A percentile compares a stretch with the other conserved stretches of the same genome.
phyloP scores from a whole-genome alignment of 2,329 filamentous ascomycete species.

The Diaporthe citri region DNA sequence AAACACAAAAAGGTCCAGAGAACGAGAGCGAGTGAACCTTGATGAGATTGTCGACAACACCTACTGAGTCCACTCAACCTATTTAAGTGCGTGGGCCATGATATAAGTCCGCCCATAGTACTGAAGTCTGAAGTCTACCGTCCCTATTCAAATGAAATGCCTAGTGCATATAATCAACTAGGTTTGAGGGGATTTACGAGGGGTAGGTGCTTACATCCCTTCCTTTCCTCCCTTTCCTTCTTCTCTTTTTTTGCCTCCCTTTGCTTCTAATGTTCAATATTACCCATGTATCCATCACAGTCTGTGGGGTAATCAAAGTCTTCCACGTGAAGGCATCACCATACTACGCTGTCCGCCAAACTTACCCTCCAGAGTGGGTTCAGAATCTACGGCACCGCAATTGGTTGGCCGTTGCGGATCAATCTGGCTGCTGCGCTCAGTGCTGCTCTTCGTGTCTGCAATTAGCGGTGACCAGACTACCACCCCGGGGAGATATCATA shows the following conservation, averaged over 20 bases:
- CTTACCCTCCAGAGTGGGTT: background rate
- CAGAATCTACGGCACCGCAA: background rate
- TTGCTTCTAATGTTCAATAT: background rate
- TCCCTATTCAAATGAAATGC: background rate
- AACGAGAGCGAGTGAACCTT: background rate
- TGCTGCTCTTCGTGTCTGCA: constrained; percentile 10
- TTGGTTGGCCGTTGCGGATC: constrained; percentile 10
- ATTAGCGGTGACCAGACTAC: background rate
- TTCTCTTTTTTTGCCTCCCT: background rate
- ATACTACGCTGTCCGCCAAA: background rate
- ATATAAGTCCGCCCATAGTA: no score
- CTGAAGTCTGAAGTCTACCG: background rate
- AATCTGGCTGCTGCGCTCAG: background rate
- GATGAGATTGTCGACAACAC: background rate
- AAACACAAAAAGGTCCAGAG: background rate
- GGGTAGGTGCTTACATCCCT: background rate
- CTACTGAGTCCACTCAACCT: background rate
- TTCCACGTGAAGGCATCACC: background rate
- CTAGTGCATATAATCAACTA: no score
- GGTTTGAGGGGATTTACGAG: background rate
- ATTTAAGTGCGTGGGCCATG: background rate
- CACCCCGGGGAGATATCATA: background rate
- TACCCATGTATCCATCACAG: no score
- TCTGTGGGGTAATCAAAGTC: background rate
- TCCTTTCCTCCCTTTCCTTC: background rate